Base-by-base conservation (phyloP, 2,329 filamentous ascomycete species). In the Sclerotinia subarctica region DNA sequence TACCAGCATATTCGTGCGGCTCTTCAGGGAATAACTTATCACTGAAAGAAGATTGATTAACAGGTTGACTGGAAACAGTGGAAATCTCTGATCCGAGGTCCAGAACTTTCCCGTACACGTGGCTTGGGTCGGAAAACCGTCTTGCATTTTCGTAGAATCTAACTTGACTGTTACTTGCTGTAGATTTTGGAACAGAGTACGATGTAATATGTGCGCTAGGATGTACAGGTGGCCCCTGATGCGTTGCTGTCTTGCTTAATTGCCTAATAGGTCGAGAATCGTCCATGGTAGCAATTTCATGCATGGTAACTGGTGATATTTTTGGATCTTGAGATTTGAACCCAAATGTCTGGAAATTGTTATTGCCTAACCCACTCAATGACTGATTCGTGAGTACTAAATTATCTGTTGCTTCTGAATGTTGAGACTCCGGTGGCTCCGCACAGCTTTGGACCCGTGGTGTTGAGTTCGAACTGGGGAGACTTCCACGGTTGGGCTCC, bases 181-280 rank as follows among this genome's bases (percentile, higher is more conserved):
- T 21, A 5, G 3, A 15, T 24, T 21, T 49, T 19, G 44, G 19
- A 32, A 6, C 44, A 11, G 58, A 49, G 0, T 10, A 29, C 19
- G 44, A 19, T 5, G 4, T 26, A 11, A 5, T 17, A 11, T 17
- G 32, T 8, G 32, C 5, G 8, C 2, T 10, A 21, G 1, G 5
- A 42, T 10, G 10, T 62, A 35, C 5, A 35, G 13, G 19, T 35
- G 29, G 21, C 3, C 5, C 11, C 0, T 7, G 13, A 0, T 35
- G 21, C 29, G 29, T 32, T 24, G 1, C 0, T 7, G 1, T 11
- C 58, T 49, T 21, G 4, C 0, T 1, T 0, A 2, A 5, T 17
- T 35, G 11, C 7, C 21, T 19, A 3, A 35, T 49, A 62, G 19
- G 58, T 38, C 2, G 26, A 62, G 13, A 49, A 6, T n/a, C 8